These are phyloP conservation scores for Hypoxylon sp. DNA, from an alignment of 2,329 filamentous ascomycete species.

Conservation along the genomic window DNA sequence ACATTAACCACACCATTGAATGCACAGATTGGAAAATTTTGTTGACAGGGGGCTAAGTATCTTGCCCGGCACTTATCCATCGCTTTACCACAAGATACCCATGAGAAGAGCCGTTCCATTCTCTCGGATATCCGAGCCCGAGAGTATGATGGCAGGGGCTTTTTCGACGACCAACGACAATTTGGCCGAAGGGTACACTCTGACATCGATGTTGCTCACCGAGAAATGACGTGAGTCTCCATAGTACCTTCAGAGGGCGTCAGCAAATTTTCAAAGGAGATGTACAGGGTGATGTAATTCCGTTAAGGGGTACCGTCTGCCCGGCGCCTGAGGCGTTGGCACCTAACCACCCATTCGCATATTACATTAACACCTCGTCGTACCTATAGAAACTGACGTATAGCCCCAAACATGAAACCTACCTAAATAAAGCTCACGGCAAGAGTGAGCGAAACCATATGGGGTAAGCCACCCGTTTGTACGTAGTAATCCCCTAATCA, in stretches of 20 bases:
- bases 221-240: conserved; percentile 26
- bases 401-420: conserved; percentile 21
- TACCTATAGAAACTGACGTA: conserved; percentile 28
- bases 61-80: conserved; percentile 11
- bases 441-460: conserved; percentile 24
- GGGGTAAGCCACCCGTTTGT: background rate
- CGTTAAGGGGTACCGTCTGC: conserved; percentile 2
- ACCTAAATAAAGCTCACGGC: conserved; percentile 4
- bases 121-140: conserved; percentile 5
- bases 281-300: conserved; percentile 5
- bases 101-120: conserved; percentile 8
- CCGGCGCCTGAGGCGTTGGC: background rate
- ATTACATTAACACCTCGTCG: conserved; percentile 3
- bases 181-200: conserved; percentile 20
- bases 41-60: background rate
- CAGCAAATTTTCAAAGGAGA: conserved; percentile 22
- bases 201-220: conserved; percentile 18
- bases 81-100: background rate
- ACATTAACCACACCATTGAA: conserved; percentile 6
- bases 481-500: background rate
- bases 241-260: conserved; percentile 17
- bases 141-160: conserved; percentile 2
- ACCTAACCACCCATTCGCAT: conserved; percentile 2
- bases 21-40: conserved; percentile 15
- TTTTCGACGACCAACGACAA: conserved; percentile 2